These are phyloP conservation scores for Starmerella scarabaei DNA, from an alignment of 805 yeast species.

Conservation along the genomic window DNA sequence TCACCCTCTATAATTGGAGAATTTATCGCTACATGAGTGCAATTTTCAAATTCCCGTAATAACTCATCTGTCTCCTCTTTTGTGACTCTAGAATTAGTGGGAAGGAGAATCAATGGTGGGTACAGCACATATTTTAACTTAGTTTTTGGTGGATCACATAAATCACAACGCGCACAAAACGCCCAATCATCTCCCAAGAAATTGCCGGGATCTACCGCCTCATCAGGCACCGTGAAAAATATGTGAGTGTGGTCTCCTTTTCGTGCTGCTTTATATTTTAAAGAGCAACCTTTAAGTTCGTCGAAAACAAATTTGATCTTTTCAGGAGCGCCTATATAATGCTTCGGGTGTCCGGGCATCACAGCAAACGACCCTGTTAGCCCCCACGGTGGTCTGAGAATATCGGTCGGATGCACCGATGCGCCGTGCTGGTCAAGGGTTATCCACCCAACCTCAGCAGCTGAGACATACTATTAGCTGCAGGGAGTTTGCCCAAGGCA, in stretches of 20 bases:
- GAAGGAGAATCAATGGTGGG: conserved; percentile 52
- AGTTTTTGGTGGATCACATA: conserved; percentile 1
- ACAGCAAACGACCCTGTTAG: too few relatives aligned
- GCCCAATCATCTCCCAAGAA: too few relatives aligned
- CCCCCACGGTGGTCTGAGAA: too few relatives aligned
- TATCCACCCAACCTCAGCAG: too few relatives aligned
- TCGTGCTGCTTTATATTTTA: neutral
- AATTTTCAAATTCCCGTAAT: conserved; percentile 22
- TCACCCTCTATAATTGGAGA: conserved; percentile 47
- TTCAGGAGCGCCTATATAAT: neutral
- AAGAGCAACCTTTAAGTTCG: neutral
- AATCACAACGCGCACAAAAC: conserved; percentile 6
- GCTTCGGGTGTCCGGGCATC: too few relatives aligned
- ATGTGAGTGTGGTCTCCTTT: conserved; percentile 6
- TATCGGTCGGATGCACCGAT: too few relatives aligned
- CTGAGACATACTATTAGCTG: too few relatives aligned
- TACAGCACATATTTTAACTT: conserved; percentile 39
- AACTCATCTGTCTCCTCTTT: neutral
- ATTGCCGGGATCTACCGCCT: too few relatives aligned
- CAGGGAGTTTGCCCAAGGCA: too few relatives aligned
- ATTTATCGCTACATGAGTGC: conserved; percentile 58
- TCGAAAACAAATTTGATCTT: neutral
- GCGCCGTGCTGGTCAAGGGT: too few relatives aligned
- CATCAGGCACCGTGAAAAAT: conserved; percentile 2
- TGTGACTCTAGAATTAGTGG: conserved; percentile 29